Percentiles rank a stretch among this genome's conserved stretches.
These are phyloP conservation scores for Maudiozyma humilis DNA, from an alignment of 1,139 yeast species.

Conservation along the genomic window DNA sequence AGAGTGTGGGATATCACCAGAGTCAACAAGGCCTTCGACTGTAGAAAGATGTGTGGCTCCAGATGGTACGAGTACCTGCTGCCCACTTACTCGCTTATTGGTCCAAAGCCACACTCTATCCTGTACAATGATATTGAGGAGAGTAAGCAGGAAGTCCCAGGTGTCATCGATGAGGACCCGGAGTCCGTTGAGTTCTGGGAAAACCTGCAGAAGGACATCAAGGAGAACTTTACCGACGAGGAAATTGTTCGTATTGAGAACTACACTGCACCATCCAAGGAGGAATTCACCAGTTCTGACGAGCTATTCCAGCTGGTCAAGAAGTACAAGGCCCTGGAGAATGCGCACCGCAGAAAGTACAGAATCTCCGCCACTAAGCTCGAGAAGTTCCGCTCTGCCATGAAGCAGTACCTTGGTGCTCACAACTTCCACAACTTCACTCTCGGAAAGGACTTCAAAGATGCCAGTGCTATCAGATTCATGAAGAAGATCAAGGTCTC, in stretches of 20 bases:
- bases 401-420: constrained; percentile 71
- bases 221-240: constrained; percentile 41
- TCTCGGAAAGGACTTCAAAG: constrained; percentile 76
- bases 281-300: constrained; percentile 33
- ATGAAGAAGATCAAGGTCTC: constrained; percentile 74
- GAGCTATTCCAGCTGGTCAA: constrained; percentile 39
- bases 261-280: constrained; percentile 33
- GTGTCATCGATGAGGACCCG: constrained; percentile 48
- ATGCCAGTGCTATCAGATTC: constrained; percentile 73
- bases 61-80: constrained; percentile 87
- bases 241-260: constrained; percentile 35
- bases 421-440: constrained; percentile 96
- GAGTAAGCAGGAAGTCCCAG: constrained; percentile 50
- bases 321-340: constrained; percentile 58
- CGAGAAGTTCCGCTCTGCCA: constrained; percentile 53
- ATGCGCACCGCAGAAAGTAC: constrained; percentile 57
- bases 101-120: constrained; percentile 73
- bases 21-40: constrained; percentile 85
- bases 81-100: constrained; percentile 82
- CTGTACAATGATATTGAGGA: constrained; percentile 52
- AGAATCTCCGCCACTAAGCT: constrained; percentile 58
- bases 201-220: constrained; percentile 33
- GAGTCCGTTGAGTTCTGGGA: constrained; percentile 76
- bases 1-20: constrained; percentile 90
- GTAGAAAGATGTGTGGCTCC: constrained; percentile 90